A percentile compares a stretch with the other conserved stretches of the same genome.
Conservation (phyloP, 164 flowering plant species). For the Chloranthus sessilifolius region DNA sequence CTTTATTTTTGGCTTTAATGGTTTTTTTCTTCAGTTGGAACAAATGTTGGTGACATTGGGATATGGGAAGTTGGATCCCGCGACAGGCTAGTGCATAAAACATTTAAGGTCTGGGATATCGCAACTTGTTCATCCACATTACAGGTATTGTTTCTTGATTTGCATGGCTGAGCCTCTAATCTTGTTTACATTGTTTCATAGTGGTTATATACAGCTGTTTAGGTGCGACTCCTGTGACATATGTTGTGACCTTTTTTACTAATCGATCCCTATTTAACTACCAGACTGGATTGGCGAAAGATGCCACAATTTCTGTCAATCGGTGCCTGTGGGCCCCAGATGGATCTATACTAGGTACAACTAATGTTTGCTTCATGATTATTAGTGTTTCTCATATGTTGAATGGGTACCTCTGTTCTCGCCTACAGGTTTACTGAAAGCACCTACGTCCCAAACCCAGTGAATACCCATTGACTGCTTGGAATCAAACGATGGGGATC, state of each 20-base stretch:
- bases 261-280: not conserved
- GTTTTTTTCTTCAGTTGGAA: constrained; percentile 25
- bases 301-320: constrained; percentile 37
- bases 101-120: constrained; percentile 47
- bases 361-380: not conserved
- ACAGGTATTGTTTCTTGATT: constrained; percentile 28
- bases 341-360: constrained; percentile 40
- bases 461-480: no score
- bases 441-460: no score
- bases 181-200: no score
- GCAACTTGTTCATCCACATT: constrained; percentile 33
- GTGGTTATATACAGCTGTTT: no score
- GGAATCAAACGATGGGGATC: no score
- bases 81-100: constrained; percentile 39
- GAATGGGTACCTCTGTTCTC: no score
- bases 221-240: no score
- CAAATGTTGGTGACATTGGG: constrained; percentile 62
- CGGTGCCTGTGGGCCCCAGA: constrained; percentile 50
- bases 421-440: no score
- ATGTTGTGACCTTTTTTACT: no score
- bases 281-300: constrained; percentile 39
- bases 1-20: no score
- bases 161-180: no score
- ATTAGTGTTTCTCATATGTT: not conserved
- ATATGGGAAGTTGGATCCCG: constrained; percentile 58